Evolutionary conservation across 495 filamentous ascomycete species (phyloP).

Genomic region (Penicillium verhagenii): DNA sequence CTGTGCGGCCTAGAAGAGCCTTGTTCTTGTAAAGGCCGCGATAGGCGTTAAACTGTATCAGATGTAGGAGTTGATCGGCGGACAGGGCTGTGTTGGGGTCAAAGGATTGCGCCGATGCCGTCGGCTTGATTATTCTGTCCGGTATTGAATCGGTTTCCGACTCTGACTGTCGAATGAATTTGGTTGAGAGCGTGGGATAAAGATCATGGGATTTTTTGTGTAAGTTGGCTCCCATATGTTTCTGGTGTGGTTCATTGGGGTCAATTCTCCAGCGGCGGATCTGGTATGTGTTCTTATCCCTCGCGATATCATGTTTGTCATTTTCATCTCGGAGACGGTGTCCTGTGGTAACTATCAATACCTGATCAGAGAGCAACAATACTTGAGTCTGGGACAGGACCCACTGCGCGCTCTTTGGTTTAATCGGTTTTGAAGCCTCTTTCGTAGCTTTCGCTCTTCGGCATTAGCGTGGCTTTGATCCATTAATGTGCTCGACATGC

Average conservation of each 20-base stretch:
- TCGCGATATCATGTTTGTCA: not conserved
- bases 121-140: not conserved
- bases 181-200: not conserved
- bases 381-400: no score
- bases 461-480: not conserved
- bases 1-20: not conserved
- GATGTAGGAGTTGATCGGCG: conserved; percentile 19
- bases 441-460: conserved; percentile 7
- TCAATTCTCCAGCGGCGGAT: conserved; percentile 7
- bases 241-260: not conserved
- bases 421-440: conserved; percentile 17
- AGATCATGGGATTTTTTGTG: not conserved
- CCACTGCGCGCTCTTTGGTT: conserved; percentile 19
- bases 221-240: not conserved
- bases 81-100: not conserved
- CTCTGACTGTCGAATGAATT: not conserved
- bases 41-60: conserved; percentile 58
- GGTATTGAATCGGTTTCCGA: no score
- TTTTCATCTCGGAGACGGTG: not conserved
- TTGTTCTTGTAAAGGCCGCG: conserved; percentile 51
- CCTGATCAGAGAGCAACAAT: no score
- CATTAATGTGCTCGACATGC: not conserved
- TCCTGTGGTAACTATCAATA: not conserved
- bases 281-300: not conserved
- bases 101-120: not conserved